Evolutionary conservation across 345 rosid genomes (phyloP).

Genomic region (Pelargonium nanum): DNA sequence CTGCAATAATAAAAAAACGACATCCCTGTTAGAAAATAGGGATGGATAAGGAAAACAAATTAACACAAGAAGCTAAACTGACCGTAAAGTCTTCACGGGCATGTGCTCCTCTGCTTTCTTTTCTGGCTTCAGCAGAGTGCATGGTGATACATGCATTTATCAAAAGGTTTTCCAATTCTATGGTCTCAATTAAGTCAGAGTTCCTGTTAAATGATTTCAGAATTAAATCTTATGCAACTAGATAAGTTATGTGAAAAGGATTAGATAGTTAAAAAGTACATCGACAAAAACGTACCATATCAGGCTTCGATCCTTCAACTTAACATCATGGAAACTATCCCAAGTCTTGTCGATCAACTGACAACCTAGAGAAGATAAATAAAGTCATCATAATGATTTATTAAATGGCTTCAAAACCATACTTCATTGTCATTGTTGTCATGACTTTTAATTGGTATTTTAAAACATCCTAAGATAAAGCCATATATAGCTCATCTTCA

Average conservation of each 20-base stretch:
- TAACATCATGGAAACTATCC: slow-evolving; percentile 81
- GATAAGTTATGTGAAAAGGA: slow-evolving; percentile 1
- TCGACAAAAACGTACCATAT: slow-evolving; percentile 50
- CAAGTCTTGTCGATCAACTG: slow-evolving; percentile 73
- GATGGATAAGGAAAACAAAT: background rate
- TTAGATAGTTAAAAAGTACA: background rate
- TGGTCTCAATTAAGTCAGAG: slow-evolving; percentile 86
- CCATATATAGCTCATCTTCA: background rate
- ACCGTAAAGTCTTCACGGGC: slow-evolving; percentile 98
- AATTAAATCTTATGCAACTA: slow-evolving; percentile 8
- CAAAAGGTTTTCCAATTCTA: slow-evolving; percentile 91
- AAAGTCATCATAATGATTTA: background rate
- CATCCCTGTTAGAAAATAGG: slow-evolving; percentile 3
- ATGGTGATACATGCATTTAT: slow-evolving; percentile 93
- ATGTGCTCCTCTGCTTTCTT: slow-evolving; percentile 99
- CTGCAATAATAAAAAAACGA: slow-evolving; percentile 34
- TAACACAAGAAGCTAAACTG: slow-evolving; percentile 12
- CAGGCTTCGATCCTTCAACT: slow-evolving; percentile 69
- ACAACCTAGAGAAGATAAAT: slow-evolving; percentile 42
- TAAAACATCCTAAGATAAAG: background rate
- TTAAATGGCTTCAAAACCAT: too few species aligned
- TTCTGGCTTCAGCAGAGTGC: slow-evolving; percentile 99
- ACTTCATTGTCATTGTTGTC: background rate
- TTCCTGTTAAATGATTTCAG: slow-evolving; percentile 42
- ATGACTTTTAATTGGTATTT: background rate